Evolutionary conservation across 106 monocot genomes (phyloP), one percentile per base, ranked within the genome.

Genomic region (Acanthochlamys bracteata): DNA sequence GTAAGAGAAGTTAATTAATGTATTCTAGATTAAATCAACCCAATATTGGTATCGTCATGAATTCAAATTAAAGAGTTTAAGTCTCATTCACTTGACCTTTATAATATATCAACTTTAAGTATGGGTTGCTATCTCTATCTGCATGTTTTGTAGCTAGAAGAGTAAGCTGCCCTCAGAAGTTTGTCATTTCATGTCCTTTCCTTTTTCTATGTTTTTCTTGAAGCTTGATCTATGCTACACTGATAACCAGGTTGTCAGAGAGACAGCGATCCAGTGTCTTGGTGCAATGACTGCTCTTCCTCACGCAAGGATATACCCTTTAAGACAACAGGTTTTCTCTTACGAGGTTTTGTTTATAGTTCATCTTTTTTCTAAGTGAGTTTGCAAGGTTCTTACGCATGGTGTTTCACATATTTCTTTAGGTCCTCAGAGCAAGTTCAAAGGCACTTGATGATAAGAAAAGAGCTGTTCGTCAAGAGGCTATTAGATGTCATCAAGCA

Each of bases 221-320:
- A 13, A 45, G 43, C 13, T 13, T 45, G 43, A 45, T 45, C 10
- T 13, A 9, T 13, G 43, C 10, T 13, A 45, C 43, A 45, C 49
- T 54, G 7, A 27, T 77, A 33, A 56, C 60, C 71, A 98, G 98
- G 71, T 88, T 78, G 85, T 98, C 53, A 84, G 92, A 33, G 92
- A 98, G 41, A 86, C 92, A 25, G 72, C 98, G 60, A 83, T 92
- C 62, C 85, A 98, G 71, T 89, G 88, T 67, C 79, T 98, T 26
- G 24, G 77, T 23, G 91, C 91, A 6, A 75, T 98, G 60, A 83
- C 92, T 23, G 73, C 47, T 20, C 76, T 98, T 72, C 83, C 92
- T 68, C 70, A 98, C 75, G 67, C 88, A 71, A 77, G 78, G 73
- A 92, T 98, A 65, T 98, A 98, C 74, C 98, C 88, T 14, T 69